Base-by-base conservation (phyloP, 345 rosid species). In the Eucalyptus globulus region DNA sequence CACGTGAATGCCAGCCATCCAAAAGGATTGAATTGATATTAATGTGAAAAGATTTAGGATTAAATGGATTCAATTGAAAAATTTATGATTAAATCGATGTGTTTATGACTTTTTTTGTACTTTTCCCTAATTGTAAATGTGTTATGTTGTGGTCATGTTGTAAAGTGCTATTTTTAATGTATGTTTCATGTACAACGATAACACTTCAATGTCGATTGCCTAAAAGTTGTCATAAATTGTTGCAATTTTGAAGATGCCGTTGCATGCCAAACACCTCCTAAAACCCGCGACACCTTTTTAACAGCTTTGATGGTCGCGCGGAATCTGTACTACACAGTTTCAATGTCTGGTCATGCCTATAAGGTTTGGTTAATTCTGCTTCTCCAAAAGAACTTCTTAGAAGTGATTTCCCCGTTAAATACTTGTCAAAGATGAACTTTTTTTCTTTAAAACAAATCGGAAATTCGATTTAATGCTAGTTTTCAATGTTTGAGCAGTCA, bases 41-140 rank as follows among this genome's bases (percentile, higher is more conserved):
- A 49, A 49, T 49, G 6, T 49, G 51, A 49, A 49, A 49, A 49
- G 51, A 14, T 51, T 3, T 51, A 51, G 0, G 8, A 16, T 2
- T 51, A 51, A 51, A 51, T 51, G 0, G 8, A 16, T 51, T 51
- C 3, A 51, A 51, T 51, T 51, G 0, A 51, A 51, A 51, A 6
- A 0, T 16, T 51, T 51, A 51, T 51, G 1, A 51, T 0, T 51
- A 1, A 7, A 51, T 51, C 7, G 8, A 51, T 16, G 16, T 1
- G 22, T 51, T 51, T 16, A 51, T 0, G 22, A 17, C 9, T 51
- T 1, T 51, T 16, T 51, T 51, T 1, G 1, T 51, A 51, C 9
- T 51, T 51, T 51, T 51, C 22, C 54, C 22, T 24, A 58, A 10
- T 26, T 26, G 4, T 58, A 10, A 24, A 0, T 26, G 60, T 54